Percentiles rank a stretch among this genome's conserved stretches.
These are phyloP conservation scores for Eimeria maxima DNA, from an alignment of 169 alveolate species.

Conservation along the genomic window DNA sequence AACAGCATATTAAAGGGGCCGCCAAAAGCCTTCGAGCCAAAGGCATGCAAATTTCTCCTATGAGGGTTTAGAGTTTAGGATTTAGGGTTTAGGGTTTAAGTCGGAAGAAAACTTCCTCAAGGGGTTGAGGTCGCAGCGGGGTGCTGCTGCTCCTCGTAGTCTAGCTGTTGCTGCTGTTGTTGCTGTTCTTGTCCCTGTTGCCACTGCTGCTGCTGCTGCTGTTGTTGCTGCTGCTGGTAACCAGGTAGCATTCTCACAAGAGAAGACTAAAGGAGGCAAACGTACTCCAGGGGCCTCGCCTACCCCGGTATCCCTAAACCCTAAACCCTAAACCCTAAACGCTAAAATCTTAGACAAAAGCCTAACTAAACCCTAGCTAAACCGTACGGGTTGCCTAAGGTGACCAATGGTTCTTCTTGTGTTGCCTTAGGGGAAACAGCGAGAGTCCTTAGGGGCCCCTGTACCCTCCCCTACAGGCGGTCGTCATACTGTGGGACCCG, in stretches of 20 bases:
- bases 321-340: neutral
- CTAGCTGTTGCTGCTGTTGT: neutral
- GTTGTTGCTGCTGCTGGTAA: neutral
- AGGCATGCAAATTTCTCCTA: neutral
- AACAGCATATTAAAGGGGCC: neutral
- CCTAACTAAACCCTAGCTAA: neutral
- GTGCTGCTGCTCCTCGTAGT: neutral
- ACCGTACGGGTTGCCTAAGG: too few species aligned
- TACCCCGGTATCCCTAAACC: neutral
- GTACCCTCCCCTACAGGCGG: neutral
- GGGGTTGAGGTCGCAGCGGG: neutral
- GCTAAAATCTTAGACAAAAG: neutral
- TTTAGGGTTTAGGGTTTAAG: neutral
- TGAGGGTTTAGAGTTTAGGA: neutral
- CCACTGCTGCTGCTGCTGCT: neutral
- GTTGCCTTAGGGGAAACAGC: neutral
- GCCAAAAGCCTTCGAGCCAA: neutral
- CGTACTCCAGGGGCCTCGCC: neutral
- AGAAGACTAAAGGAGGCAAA: neutral
- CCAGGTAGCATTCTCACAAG: neutral
- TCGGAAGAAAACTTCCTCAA: neutral
- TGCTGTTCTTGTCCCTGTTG: neutral
- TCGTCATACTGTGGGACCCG: neutral
- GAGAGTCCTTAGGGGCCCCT: neutral
- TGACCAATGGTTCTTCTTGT: neutral